phyloP scores from a whole-genome alignment of 106 monocot species.

The Dioscorea zingiberensis region DNA sequence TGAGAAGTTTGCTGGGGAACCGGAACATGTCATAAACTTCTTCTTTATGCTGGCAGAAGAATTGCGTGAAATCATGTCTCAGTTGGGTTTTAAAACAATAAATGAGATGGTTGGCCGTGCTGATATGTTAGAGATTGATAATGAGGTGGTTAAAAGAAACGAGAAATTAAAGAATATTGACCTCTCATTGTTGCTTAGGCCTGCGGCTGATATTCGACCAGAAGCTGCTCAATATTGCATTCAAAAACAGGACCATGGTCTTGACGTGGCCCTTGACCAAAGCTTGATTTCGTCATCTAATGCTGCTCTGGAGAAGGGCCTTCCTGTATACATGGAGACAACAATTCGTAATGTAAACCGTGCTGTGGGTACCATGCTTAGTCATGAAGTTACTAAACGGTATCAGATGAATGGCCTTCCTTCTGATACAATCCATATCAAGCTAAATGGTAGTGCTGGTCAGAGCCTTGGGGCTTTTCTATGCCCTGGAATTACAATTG shows the following conservation, averaged over 20 bases:
- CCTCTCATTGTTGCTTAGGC: constrained; percentile 67
- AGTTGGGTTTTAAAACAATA: constrained; percentile 73
- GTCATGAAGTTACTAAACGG: constrained; percentile 90
- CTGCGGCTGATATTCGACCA: constrained; percentile 83
- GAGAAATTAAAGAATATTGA: constrained; percentile 92
- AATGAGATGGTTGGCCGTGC: constrained; percentile 93
- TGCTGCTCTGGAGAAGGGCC: constrained; percentile 59
- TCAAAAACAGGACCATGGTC: constrained; percentile 94
- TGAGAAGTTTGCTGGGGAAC: constrained; percentile 94
- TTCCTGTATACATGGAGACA: constrained; percentile 71
- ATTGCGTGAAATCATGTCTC: constrained; percentile 91
- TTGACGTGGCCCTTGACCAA: constrained; percentile 83
- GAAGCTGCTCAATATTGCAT: constrained; percentile 89
- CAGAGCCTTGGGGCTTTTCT: constrained; percentile 96
- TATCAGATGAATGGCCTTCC: constrained; percentile 80
- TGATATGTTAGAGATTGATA: constrained; percentile 87
- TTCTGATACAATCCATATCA: constrained; percentile 78
- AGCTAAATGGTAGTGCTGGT: constrained; percentile 85
- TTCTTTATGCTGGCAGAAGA: constrained; percentile 99
- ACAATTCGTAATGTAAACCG: constrained; percentile 84
- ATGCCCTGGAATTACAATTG: constrained; percentile 91
- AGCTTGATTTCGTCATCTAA: constrained; percentile 59
- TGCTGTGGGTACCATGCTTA: constrained; percentile 95
- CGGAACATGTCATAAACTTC: constrained; percentile 97
- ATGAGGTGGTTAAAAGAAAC: constrained; percentile 67